A percentile compares a stretch with the other conserved stretches of the same genome.
phyloP scores from a whole-genome alignment of 257 asterid genomes.

The Catharanthus roseus region DNA sequence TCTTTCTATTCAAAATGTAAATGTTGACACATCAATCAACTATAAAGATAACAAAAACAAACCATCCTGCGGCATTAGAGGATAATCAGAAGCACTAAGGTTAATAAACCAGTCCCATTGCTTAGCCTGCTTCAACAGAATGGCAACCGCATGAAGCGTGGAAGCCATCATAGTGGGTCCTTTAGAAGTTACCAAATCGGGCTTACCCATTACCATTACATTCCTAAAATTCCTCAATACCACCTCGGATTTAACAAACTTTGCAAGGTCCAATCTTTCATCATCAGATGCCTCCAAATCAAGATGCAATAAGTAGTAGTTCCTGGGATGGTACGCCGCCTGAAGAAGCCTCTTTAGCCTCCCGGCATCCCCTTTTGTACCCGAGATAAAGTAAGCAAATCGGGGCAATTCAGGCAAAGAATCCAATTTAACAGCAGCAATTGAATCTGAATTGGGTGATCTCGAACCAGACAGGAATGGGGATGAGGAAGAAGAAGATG shows the following conservation, averaged over 20 bases:
- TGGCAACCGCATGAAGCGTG: slow-evolving; percentile 67
- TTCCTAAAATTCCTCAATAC: slow-evolving; percentile 48
- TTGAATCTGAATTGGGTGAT: neutral
- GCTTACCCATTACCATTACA: slow-evolving; percentile 81
- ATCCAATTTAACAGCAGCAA: slow-evolving; percentile 7
- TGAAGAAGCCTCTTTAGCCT: slow-evolving; percentile 65
- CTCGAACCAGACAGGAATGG: slow-evolving; percentile 3
- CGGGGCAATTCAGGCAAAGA: slow-evolving; percentile 56
- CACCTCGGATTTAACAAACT: slow-evolving; percentile 46
- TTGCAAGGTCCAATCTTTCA: slow-evolving; percentile 71
- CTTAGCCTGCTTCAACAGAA: slow-evolving; percentile 56
- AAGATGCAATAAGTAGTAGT: slow-evolving; percentile 70
- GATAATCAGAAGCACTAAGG: slow-evolving; percentile 82
- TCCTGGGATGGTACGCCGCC: slow-evolving; percentile 82
- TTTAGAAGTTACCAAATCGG: slow-evolving; percentile 60
- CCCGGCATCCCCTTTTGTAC: slow-evolving; percentile 50
- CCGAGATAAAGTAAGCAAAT: slow-evolving; percentile 73
- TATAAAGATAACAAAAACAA: slow-evolving; percentile 16
- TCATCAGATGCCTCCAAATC: slow-evolving; percentile 69
- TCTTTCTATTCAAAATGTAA: neutral
- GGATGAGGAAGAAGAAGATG: neutral
- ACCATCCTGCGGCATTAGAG: slow-evolving; percentile 96
- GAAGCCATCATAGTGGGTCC: slow-evolving; percentile 83
- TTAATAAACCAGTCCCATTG: slow-evolving; percentile 95
- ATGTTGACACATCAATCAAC: neutral